phyloP scores from a whole-genome alignment of 495 filamentous ascomycete species.

The Hyphodiscus hymeniophilus region DNA sequence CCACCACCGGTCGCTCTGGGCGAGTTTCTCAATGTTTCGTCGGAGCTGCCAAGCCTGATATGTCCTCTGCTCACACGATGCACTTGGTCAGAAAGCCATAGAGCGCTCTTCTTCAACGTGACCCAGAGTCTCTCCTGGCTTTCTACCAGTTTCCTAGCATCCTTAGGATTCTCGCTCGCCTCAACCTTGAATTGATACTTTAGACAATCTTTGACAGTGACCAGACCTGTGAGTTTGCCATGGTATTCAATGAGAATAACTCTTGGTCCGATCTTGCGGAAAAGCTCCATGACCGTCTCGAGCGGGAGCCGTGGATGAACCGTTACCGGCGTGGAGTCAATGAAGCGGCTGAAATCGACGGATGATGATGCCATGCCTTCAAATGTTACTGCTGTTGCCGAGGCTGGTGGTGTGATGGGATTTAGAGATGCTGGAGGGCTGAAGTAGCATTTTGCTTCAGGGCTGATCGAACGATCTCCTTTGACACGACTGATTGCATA shows the following conservation, averaged over 20 bases:
- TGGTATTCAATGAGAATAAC: conserved; percentile 90
- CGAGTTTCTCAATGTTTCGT: conserved; percentile 17
- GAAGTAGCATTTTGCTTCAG: conserved; percentile 62
- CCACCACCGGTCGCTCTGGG: conserved; percentile 2
- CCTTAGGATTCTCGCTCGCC: conserved; percentile 68
- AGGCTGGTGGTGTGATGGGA: conserved; percentile 24
- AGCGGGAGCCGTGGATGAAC: conserved; percentile 88
- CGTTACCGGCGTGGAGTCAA: conserved; percentile 83
- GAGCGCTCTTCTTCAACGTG: conserved; percentile 47
- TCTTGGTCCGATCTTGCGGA: conserved; percentile 95
- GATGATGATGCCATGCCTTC: conserved; percentile 56
- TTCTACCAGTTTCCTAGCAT: conserved; percentile 32
- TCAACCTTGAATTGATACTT: conserved; percentile 98
- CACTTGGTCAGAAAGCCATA: conserved; percentile 47
- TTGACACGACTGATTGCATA: conserved; percentile 88
- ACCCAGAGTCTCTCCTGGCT: conserved; percentile 64
- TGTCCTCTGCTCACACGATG: conserved; percentile 38
- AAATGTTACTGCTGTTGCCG: conserved; percentile 33
- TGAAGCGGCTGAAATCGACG: conserved; percentile 80
- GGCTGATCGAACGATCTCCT: conserved; percentile 61
- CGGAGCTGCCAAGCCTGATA: conserved; percentile 33
- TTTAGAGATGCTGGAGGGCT: conserved; percentile 48
- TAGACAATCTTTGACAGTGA: conserved; percentile 95
- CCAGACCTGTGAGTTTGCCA: conserved; percentile 71
- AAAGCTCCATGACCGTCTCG: conserved; percentile 97